Evolutionary conservation across 2,329 filamentous ascomycete genomes (phyloP), one percentile per base, ranked within the genome.

Genomic region (Fusarium abutilonis): DNA sequence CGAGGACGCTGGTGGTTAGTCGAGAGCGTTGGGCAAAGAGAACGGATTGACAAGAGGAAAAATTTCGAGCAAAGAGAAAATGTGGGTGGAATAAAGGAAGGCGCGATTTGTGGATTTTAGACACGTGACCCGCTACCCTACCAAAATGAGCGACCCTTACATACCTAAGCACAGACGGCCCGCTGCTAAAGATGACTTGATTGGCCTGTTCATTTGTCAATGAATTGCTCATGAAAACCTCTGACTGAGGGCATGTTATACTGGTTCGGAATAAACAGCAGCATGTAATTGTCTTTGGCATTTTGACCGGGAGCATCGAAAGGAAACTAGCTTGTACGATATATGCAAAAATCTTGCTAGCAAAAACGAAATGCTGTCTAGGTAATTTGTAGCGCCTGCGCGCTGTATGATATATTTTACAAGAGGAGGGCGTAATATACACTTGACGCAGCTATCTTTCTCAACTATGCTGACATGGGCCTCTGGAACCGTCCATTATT

Each of bases 401-500:
- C 31, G 35, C 39, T 43, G 11, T n/a, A 50, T 53, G 52, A 57
- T 40, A 56, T 51, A 41, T 56, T 50, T 57, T 54, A 60, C 53
- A 56, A 56, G 60, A 62, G 60, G 44, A 56, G 60, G 51, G 62
- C 40, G 42, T 67, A 64, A 60, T 53, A 56, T 65, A 67, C 61
- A 68, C 41, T 51, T 53, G 32, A 5, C 40, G 23, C 21, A 38
- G 23, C 32, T 19, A 4, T 61, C 32, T 66, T 69, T 52, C 31
- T 43, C 15, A 66, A 34, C 46, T 70, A 76, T 56, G 56, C 35
- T 9, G 70, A 54, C 29, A 70, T 71, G 9, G 78, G 78, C 9
- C 77, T 70, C 58, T 75, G 76, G 67, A 80, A 80, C 31, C 72
- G 73, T 52, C 79, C 79, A 48, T 80, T 80, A 62, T 80, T 76